Evolutionary conservation across 2,329 filamentous ascomycete genomes (phyloP), one percentile per base, ranked within the genome.

Genomic region (Curvularia verruculosa): DNA sequence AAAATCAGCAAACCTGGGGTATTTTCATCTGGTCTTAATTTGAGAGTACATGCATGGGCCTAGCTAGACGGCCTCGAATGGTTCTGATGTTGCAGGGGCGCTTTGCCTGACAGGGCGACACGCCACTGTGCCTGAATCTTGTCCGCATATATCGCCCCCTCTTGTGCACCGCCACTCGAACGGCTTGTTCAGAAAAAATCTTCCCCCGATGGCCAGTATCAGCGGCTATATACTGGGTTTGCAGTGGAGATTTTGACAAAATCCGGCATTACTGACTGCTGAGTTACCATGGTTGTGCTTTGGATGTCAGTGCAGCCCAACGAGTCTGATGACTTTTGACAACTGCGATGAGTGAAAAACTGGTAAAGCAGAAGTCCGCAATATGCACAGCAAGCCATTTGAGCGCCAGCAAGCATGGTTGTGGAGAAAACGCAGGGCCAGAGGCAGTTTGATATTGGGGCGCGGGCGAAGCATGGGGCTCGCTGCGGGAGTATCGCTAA

Each of bases 1-100:
- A 58, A 58, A 58, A 58, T 56, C 54, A 51, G 45, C 49, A 52
- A 52, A 45, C 49, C 51, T 34, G 54, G 54, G 52, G 52, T 54
- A 54, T 19, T 54, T 41, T 34, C 10, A 36, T 18, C 39, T 43
- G 55, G 49, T 52, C 49, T 46, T 28, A 53, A 29, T 51, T 12
- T 26, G 49, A 51, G 46, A 21, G 21, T 28, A 15, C 46, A 28
- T 39, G 46, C 46, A 49, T 49, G 34, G 34, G 34, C 34, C 26
- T 31, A 19, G 28, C 28, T 34, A 9, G n/a, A 49, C 19, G 31
- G 21, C n/a, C 23, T 49, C 23, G 19, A 36, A n/a, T 39, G 9
- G 15, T 15, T 2, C 24, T 49, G 46, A 9, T 19, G 34, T 24
- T 24, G 21, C 29, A 28, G 46, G 23, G 34, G 15, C 34, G 23